These are phyloP conservation scores for Mycena rebaudengoi DNA, from an alignment of 768 basidiomycete species.

Conservation along the genomic window DNA sequence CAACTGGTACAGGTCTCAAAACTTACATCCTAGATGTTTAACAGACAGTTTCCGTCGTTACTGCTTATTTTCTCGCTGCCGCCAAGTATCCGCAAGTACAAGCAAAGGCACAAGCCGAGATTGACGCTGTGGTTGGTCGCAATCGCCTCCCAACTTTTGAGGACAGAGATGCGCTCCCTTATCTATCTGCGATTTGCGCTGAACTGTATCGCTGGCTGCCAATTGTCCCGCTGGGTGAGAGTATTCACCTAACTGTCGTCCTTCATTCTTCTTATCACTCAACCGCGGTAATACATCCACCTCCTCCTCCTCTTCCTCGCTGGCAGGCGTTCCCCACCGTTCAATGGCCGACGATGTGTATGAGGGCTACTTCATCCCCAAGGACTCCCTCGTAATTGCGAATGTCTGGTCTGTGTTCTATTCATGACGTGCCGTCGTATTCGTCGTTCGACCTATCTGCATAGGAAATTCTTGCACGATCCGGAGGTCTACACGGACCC, in stretches of 20 bases:
- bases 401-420: conserved; percentile 31
- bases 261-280: not conserved
- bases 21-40: not conserved
- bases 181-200: conserved; percentile 46
- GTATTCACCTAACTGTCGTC: no score
- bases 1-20: no score
- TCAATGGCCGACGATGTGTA: conserved; percentile 40
- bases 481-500: conserved; percentile 40
- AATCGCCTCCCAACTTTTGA: conserved; percentile 49
- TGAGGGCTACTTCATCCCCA: conserved; percentile 43
- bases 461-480: conserved; percentile 43
- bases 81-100: conserved; percentile 47
- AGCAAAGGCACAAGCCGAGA: conserved; percentile 51
- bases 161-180: conserved; percentile 51
- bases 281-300: no score
- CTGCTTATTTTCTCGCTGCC: conserved; percentile 52
- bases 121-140: conserved; percentile 50
- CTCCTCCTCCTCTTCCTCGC: no score
- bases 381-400: conserved; percentile 31
- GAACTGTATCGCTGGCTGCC: conserved; percentile 47
- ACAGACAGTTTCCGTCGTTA: conserved; percentile 49
- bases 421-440: not conserved
- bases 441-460: not conserved
- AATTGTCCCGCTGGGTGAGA: conserved; percentile 9
- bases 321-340: conserved; percentile 35